phyloP scores from a whole-genome alignment of 2,329 filamentous ascomycete genomes.

The Talaromyces sp. region DNA sequence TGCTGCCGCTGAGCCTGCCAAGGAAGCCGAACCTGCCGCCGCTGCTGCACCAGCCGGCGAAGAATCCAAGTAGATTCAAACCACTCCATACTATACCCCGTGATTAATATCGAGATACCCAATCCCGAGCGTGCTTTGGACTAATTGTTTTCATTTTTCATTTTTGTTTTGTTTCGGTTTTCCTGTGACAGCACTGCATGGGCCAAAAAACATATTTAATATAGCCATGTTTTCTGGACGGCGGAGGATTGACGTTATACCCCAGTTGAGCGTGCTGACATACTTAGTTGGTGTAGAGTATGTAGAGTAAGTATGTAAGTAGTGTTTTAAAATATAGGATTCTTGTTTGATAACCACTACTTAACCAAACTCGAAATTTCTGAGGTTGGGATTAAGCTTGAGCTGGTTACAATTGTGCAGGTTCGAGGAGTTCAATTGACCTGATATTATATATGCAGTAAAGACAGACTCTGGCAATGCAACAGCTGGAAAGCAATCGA shows the following conservation, averaged over 20 bases:
- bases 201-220: neutral
- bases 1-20: slow-evolving; percentile 1
- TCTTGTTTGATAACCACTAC: neutral
- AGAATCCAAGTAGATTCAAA: slow-evolving; percentile 16
- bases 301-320: neutral
- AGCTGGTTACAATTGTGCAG: neutral
- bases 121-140: slow-evolving; percentile 12
- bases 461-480: slow-evolving; percentile 18
- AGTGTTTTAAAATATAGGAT: neutral
- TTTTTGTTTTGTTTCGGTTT: slow-evolving; percentile 1
- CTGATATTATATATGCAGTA: slow-evolving; percentile 16
- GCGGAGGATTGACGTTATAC: slow-evolving; percentile 20
- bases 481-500: neutral
- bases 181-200: neutral
- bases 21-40: slow-evolving; percentile 9
- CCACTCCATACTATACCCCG: slow-evolving; percentile 6
- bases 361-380: neutral
- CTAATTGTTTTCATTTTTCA: slow-evolving; percentile 1
- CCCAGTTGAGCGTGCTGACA: slow-evolving; percentile 19
- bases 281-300: neutral
- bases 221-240: neutral
- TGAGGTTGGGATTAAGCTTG: neutral
- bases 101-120: slow-evolving; percentile 21
- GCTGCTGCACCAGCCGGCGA: slow-evolving; percentile 10
- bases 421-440: neutral